Base-by-base conservation (phyloP, 1,139 yeast species). In the Saccharomyces hybrid region DNA sequence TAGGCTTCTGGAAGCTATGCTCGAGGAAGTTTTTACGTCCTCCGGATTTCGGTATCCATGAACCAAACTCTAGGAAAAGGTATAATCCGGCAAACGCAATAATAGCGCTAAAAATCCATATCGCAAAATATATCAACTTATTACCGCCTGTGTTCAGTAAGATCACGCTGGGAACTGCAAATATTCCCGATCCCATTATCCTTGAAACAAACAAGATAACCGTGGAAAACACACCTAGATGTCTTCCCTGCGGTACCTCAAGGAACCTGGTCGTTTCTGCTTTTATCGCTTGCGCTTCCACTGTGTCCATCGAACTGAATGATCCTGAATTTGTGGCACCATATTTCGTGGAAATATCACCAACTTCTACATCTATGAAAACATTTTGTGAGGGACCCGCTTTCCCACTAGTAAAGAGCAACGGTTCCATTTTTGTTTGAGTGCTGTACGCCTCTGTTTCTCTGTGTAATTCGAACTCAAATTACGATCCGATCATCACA, bases 161-260 rank as follows among this genome's bases (percentile, higher is more conserved):
- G 41, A 86, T 81, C 26, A 84, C 80, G 16, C 87, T 78, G 0
- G 91, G 84, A 0, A 84, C 81, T n/a, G 89, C 84, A 70, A 86
- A 84, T 16, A 86, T 85, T 0, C 93, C 93, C 0, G 89, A 82
- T 0, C 93, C 93, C n/a, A 86, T 74, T 48, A 86, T 85, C 57
- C 90, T 72, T 26, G 88, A 81, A 3, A 86, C 77, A 61, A 84
- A 83, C 56, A 84, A 68, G 53, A 84, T 77, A 50, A 83, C 76
- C 0, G 88, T 84, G 5, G 89, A 82, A 62, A 78, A 84, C 1
- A 83, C 66, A 0, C 91, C 91, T 57, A 86, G 67, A 67, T 86
- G 90, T 34, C 93, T 73, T 0, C 93, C 91, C 59, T 83, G 89
- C 0, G 91, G 91, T 0, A 83, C 77, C 30, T 84, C 89, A 5